Evolutionary conservation across 768 basidiomycete genomes (phyloP), one percentile per base, ranked within the genome.

Genomic region (Rhodotorula toruloides): DNA sequence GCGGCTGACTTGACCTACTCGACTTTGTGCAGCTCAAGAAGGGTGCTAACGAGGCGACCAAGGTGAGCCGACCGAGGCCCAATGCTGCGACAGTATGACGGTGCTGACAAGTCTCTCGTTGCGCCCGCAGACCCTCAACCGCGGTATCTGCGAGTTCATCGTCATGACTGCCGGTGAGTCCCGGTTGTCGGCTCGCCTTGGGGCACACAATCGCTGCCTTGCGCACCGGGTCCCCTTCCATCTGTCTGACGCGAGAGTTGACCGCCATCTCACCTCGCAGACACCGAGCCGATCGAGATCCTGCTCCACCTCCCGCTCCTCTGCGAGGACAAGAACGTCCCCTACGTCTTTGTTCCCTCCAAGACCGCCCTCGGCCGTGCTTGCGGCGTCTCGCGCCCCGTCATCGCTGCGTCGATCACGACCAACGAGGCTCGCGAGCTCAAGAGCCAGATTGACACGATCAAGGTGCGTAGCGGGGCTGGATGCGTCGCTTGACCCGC

Each of bases 1-100:
- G 4, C 9, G 25, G 21, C 32, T n/a, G 56, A 42, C 42, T 21
- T 16, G 13, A 25, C 22, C 34, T 22, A 22, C 19, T 17, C 29
- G 27, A 16, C 16, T 4, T 21, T 4, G 21, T 11, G 42, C 57
- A 71, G 63, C 65, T 72, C 54, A 98, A 97, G 81, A 97, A 97
- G 81, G 94, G 96, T 67, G 96, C 96, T 48, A 99, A 99, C 79
- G 96, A 99, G 84, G 89, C 93, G 50, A 99, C 96, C 72, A 99
- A 99, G 82, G 66, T 63, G 29, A 25, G 66, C 29, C n/a, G n/a
- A n/a, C n/a, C n/a, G n/a, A n/a, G n/a, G n/a, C n/a, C n/a, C n/a
- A n/a, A n/a, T n/a, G n/a, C n/a, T n/a, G n/a, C n/a, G n/a, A n/a
- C n/a, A n/a, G n/a, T n/a, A n/a, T n/a, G n/a, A n/a, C n/a, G n/a